phyloP scores from a whole-genome alignment of 1,284 basidiomycete species.

The Pisolithus thermaeus region DNA sequence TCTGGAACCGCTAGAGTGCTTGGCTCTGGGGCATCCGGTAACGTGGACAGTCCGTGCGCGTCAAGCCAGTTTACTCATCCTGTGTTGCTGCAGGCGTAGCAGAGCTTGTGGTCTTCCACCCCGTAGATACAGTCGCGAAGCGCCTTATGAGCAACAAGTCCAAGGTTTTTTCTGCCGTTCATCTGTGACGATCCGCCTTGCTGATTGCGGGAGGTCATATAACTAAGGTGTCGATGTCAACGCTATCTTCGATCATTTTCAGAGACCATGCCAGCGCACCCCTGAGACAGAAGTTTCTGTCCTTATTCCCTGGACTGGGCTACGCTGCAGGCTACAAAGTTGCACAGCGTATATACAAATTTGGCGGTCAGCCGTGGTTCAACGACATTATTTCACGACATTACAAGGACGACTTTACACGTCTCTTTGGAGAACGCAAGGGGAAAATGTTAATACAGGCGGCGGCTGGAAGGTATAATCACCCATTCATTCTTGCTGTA shows the following conservation, averaged over 20 bases:
- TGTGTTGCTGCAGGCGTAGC: slow-evolving; percentile 65
- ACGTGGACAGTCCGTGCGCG: slow-evolving; percentile 16
- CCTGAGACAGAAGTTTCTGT: slow-evolving; percentile 70
- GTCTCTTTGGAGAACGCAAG: slow-evolving; percentile 88
- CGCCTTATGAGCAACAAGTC: slow-evolving; percentile 96
- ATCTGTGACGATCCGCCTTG: neutral
- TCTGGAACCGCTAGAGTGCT: slow-evolving; percentile 88
- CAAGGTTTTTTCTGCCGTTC: slow-evolving; percentile 42
- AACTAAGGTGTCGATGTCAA: slow-evolving; percentile 53
- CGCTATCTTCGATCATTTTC: slow-evolving; percentile 80
- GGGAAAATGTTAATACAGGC: slow-evolving; percentile 97
- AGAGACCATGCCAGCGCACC: slow-evolving; percentile 75
- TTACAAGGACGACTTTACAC: slow-evolving; percentile 75
- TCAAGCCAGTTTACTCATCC: slow-evolving; percentile 1
- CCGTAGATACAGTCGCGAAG: slow-evolving; percentile 95
- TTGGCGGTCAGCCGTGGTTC: slow-evolving; percentile 98
- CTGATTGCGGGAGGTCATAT: neutral
- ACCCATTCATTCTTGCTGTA: neutral
- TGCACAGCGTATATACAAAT: slow-evolving; percentile 93
- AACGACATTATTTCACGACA: slow-evolving; percentile 84
- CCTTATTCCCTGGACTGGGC: slow-evolving; percentile 95
- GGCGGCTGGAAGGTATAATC: slow-evolving; percentile 78
- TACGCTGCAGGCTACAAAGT: slow-evolving; percentile 99
- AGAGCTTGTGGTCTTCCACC: slow-evolving; percentile 89
- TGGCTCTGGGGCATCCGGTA: slow-evolving; percentile 89